phyloP scores from a whole-genome alignment of 2,329 filamentous ascomycete genomes.

The Sporothrix humicola region DNA sequence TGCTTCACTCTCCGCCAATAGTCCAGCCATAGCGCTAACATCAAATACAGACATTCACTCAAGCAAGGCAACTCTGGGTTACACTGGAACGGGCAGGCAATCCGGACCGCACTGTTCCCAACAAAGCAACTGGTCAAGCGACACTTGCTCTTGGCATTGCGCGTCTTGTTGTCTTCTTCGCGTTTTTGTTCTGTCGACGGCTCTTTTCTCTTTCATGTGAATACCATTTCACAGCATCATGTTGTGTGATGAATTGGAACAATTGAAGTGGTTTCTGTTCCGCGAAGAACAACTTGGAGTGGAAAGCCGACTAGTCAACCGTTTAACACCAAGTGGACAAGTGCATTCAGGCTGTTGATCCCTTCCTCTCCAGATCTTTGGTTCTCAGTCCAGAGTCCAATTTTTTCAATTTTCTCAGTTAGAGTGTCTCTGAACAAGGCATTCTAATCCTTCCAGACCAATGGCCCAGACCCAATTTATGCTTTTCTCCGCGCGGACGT shows the following conservation, averaged over 20 bases:
- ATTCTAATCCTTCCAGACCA: neutral
- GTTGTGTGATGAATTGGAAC: neutral
- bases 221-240: neutral
- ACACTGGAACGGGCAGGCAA: constrained; percentile 5
- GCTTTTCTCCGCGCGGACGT: neutral
- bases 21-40: neutral
- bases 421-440: constrained; percentile 8
- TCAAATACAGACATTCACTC: neutral
- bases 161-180: neutral
- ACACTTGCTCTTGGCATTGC: constrained; percentile 23
- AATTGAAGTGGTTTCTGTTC: neutral
- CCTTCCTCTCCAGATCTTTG: neutral
- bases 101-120: neutral
- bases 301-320: neutral
- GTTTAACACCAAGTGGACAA: neutral
- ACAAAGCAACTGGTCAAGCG: constrained; percentile 26
- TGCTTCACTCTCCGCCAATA: neutral
- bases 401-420: neutral
- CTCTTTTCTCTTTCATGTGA: neutral
- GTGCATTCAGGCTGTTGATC: neutral
- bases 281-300: no score
- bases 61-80: neutral
- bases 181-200: neutral
- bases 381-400: neutral
- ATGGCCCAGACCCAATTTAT: neutral